phyloP scores from a whole-genome alignment of 2,329 filamentous ascomycete species.

The Ascochyta rabiei region DNA sequence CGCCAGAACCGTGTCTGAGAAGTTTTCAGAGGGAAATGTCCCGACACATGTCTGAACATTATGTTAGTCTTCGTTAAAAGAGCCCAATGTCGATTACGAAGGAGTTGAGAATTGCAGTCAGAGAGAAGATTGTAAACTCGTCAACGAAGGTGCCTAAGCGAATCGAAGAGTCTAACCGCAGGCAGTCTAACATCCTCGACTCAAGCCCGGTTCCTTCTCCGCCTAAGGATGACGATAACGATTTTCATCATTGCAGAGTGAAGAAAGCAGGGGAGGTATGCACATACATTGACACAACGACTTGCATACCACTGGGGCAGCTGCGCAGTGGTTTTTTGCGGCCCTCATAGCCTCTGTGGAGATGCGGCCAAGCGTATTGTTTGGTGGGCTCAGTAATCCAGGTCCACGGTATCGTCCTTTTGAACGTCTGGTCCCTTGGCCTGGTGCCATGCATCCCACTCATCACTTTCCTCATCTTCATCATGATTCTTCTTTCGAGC shows the following conservation, averaged over 20 bases:
- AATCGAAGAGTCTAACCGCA: constrained; percentile 30
- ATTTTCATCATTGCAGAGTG: constrained; percentile 75
- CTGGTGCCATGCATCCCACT: constrained; percentile 53
- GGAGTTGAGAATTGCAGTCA: constrained; percentile 25
- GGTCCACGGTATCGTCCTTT: constrained; percentile 47
- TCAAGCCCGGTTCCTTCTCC: constrained; percentile 55
- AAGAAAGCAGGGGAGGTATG: constrained; percentile 10
- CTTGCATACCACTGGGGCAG: neutral
- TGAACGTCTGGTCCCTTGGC: constrained; percentile 53
- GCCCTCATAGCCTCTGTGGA: neutral
- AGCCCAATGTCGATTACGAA: neutral
- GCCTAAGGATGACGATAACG: constrained; percentile 98
- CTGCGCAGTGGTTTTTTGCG: neutral
- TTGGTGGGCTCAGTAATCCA: constrained; percentile 54
- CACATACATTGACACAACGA: constrained; percentile 5
- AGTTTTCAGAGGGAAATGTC: too few species aligned
- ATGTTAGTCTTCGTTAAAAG: neutral
- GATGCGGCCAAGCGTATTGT: neutral
- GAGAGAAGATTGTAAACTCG: constrained; percentile 48
- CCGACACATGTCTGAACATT: neutral
- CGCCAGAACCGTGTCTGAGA: too few species aligned
- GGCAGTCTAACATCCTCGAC: constrained; percentile 27
- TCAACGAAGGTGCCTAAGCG: constrained; percentile 32
- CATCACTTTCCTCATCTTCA: constrained; percentile 40
- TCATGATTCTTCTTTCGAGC: constrained; percentile 21